Evolutionary conservation across 2,329 filamentous ascomycete species (phyloP).

Genomic region (Penicillium sp.): DNA sequence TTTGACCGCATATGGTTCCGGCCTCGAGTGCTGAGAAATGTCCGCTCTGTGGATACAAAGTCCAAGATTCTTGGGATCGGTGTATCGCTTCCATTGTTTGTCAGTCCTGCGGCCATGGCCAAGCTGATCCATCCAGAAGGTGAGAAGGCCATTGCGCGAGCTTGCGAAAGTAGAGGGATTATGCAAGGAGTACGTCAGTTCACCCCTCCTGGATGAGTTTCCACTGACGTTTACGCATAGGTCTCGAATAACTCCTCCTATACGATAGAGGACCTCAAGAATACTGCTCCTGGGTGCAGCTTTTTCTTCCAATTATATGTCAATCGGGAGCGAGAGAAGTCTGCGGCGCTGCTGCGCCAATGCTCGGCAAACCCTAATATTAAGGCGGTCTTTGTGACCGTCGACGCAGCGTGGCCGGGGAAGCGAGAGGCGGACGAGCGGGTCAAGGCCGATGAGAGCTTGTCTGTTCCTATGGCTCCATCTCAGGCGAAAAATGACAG

Average conservation of each 20-base stretch:
- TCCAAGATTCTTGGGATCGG: constrained; percentile 61
- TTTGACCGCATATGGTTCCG: constrained; percentile 64
- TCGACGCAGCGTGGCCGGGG: constrained; percentile 60
- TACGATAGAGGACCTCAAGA: constrained; percentile 59
- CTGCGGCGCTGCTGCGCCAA: constrained; percentile 51
- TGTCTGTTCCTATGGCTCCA: constrained; percentile 52
- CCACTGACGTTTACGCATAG: constrained; percentile 24
- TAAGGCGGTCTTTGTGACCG: constrained; percentile 57
- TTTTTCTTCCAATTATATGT: constrained; percentile 64
- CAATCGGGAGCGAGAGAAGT: constrained; percentile 56
- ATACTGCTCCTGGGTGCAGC: constrained; percentile 44
- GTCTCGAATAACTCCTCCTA: constrained; percentile 67
- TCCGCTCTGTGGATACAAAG: constrained; percentile 56
- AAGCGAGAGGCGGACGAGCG: constrained; percentile 64
- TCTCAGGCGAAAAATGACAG: constrained; percentile 55
- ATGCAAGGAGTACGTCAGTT: constrained; percentile 57
- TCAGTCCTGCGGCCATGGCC: constrained; percentile 68
- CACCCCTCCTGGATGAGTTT: no score
- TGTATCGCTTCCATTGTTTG: constrained; percentile 64
- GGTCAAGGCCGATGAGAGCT: constrained; percentile 52
- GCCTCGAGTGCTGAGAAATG: constrained; percentile 62
- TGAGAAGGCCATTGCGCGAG: constrained; percentile 63
- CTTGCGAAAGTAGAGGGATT: constrained; percentile 56
- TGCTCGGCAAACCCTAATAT: constrained; percentile 49
- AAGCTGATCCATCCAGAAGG: constrained; percentile 67